phyloP scores from a whole-genome alignment of 2,329 filamentous ascomycete species.

The Colletotrichum eremochloae region DNA sequence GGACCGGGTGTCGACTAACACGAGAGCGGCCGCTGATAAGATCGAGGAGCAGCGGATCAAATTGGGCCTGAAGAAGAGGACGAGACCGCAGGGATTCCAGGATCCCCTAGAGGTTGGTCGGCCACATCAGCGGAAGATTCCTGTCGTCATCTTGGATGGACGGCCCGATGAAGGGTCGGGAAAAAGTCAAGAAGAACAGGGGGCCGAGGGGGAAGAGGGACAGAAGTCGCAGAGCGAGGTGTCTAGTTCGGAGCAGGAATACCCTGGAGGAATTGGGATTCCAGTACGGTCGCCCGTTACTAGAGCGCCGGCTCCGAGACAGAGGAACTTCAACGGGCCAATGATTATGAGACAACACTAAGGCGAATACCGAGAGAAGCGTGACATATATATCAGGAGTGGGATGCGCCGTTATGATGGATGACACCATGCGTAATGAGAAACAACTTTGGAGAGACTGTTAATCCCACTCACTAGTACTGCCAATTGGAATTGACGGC shows the following conservation, averaged over 20 bases:
- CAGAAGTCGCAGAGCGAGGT: not conserved
- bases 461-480: not conserved
- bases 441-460: not conserved
- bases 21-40: constrained; percentile 92
- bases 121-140: constrained; percentile 31
- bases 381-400: not conserved
- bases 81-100: constrained; percentile 16
- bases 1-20: constrained; percentile 69
- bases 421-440: not conserved
- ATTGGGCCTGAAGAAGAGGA: constrained; percentile 27
- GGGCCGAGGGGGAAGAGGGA: not conserved
- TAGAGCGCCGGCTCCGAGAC: constrained; percentile 4
- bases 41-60: constrained; percentile 72
- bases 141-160: constrained; percentile 21
- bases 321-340: constrained; percentile 24
- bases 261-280: constrained; percentile 1
- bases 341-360: constrained; percentile 33
- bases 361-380: not conserved
- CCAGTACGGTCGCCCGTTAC: not conserved
- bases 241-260: not conserved
- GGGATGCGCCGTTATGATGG: not conserved
- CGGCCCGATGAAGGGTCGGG: constrained; percentile 14
- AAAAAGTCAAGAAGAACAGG: not conserved
- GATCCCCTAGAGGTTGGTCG: constrained; percentile 35
- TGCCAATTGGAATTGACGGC: too few relatives aligned